These are phyloP conservation scores for Talaromyces albobiverticillius DNA, from an alignment of 2,329 filamentous ascomycete genomes.

Conservation along the genomic window DNA sequence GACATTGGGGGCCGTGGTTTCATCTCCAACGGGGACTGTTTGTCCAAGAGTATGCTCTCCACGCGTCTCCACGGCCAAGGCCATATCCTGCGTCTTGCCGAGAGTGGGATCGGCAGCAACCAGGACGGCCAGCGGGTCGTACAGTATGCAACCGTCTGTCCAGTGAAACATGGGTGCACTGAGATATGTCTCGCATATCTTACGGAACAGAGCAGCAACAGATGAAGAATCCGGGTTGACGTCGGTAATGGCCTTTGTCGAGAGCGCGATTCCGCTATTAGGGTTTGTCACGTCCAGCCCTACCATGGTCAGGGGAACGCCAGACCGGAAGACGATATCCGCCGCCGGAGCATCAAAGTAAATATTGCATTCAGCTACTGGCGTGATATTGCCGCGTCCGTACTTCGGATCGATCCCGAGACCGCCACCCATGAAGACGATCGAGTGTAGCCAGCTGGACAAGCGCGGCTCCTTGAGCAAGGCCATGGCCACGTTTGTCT, in stretches of 20 bases:
- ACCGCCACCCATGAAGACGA: not conserved
- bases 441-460: not conserved
- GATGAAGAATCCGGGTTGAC: not conserved
- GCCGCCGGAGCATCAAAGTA: slow-evolving; percentile 1
- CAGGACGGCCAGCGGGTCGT: not conserved
- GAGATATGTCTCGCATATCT: not conserved
- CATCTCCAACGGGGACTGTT: not conserved
- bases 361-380: not conserved
- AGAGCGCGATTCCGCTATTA: not conserved
- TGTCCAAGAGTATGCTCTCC: not conserved
- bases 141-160: not conserved
- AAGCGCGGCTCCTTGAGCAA: not conserved
- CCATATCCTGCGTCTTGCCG: slow-evolving; percentile 2
- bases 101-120: not conserved
- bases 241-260: not conserved
- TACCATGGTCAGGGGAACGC: not conserved
- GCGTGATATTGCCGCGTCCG: not conserved
- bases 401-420: not conserved
- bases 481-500: not conserved
- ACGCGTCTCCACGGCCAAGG: not conserved
- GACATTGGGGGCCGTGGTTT: not conserved
- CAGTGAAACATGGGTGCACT: not conserved
- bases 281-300: slow-evolving; percentile 1
- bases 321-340: not conserved
- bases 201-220: not conserved